Conservation (phyloP, 2,329 filamentous ascomycete genomes). For the Pseudogymnoascus sp. region DNA sequence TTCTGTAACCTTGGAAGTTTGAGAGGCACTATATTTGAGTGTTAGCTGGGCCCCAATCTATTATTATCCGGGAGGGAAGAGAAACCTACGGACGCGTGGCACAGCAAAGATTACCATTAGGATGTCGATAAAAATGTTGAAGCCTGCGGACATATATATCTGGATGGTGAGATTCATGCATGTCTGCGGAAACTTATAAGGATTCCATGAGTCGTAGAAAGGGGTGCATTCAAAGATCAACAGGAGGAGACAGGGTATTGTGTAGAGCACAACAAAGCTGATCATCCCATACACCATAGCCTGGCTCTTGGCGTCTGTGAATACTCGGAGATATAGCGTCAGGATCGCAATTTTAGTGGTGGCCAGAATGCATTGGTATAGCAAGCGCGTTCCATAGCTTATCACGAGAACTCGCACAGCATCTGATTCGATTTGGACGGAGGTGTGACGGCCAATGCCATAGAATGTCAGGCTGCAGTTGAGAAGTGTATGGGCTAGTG, state of each 20-base stretch:
- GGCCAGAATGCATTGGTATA: slow-evolving; percentile 17
- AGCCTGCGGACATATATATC: slow-evolving; percentile 12
- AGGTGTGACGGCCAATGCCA: slow-evolving; percentile 12
- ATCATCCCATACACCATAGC: slow-evolving; percentile 11
- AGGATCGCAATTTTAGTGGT: slow-evolving; percentile 17
- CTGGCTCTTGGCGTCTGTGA: slow-evolving; percentile 13
- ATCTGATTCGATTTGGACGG: not conserved
- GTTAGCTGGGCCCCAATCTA: not conserved
- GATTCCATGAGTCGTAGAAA: slow-evolving; percentile 15
- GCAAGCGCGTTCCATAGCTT: slow-evolving; percentile 12
- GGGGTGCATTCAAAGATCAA: slow-evolving; percentile 17
- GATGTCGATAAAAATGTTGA: slow-evolving; percentile 17
- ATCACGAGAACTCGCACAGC: slow-evolving; percentile 12
- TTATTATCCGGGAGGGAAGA: not conserved
- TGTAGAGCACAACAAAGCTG: slow-evolving; percentile 12
- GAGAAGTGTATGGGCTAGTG: slow-evolving; percentile 11
- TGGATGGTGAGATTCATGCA: slow-evolving; percentile 12
- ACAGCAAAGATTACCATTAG: slow-evolving; percentile 19
- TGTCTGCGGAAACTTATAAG: slow-evolving; percentile 9
- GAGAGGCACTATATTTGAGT: slow-evolving; percentile 13
- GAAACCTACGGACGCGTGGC: slow-evolving; percentile 16
- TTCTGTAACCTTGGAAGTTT: slow-evolving; percentile 18
- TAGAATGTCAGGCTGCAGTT: slow-evolving; percentile 13
- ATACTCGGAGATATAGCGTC: slow-evolving; percentile 16
- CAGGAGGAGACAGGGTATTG: slow-evolving; percentile 14